A percentile compares a stretch with the other conserved stretches of the same genome.
Evolutionary conservation across 345 rosid species (phyloP).

Genomic region (Erucastrum elatum): DNA sequence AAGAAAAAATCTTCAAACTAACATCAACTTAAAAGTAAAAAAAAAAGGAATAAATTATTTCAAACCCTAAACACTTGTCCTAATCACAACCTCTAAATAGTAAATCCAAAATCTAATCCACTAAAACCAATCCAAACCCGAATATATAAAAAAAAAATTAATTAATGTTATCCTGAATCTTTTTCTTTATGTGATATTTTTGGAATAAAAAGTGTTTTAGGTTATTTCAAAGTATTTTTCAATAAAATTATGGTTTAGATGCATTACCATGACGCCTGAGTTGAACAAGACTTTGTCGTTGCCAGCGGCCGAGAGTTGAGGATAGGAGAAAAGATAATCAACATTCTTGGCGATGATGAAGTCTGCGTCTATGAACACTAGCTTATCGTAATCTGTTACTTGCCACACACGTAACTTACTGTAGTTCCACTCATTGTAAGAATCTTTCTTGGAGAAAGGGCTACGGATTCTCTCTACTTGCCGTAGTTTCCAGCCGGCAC

Average conservation of each 20-base stretch:
- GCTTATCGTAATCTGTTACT: conserved; percentile 53
- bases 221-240: no score
- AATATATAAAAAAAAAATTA: no score
- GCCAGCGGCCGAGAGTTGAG: conserved; percentile 61
- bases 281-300: conserved; percentile 59
- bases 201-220: no score
- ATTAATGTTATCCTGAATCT: no score
- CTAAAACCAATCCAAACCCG: no score
- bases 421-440: conserved; percentile 92
- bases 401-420: conserved; percentile 85
- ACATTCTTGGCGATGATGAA: conserved; percentile 57
- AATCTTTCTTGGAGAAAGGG: conserved; percentile 50
- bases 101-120: no score
- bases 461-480: conserved; percentile 58
- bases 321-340: conserved; percentile 57
- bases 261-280: conserved; percentile 75
- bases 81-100: no score
- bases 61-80: no score
- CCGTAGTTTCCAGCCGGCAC: conserved; percentile 66
- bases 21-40: no score
- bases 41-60: no score
- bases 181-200: no score
- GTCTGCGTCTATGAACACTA: conserved; percentile 78
- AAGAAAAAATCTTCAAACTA: no score
- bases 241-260: background rate